Evolutionary conservation across 257 asterid genomes (phyloP).

Genomic region (Vinca minor): DNA sequence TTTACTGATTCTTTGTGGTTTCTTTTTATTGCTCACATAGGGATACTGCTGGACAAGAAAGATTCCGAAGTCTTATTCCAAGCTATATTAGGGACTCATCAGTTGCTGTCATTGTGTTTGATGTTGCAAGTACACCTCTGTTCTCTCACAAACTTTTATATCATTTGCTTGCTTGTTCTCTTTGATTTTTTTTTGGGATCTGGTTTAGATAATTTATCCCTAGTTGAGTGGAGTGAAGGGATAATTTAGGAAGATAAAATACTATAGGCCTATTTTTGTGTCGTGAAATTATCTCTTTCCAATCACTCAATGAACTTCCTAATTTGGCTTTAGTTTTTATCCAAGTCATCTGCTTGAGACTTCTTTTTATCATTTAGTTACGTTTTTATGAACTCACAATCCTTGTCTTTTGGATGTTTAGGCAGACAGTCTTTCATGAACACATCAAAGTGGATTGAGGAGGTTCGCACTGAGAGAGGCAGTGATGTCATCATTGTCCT

Average conservation of each 20-base stretch:
- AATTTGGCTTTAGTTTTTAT: background rate
- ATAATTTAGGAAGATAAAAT: background rate
- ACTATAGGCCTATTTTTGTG: background rate
- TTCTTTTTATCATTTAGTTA: background rate
- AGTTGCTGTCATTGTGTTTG: slow-evolving; percentile 80
- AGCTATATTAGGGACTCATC: slow-evolving; percentile 91
- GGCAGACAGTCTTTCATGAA: slow-evolving; percentile 81
- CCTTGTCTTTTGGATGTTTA: slow-evolving; percentile 12
- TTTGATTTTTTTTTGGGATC: background rate
- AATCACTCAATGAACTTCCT: background rate
- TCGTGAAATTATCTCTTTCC: background rate
- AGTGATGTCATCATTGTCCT: slow-evolving; percentile 84
- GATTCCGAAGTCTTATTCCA: slow-evolving; percentile 88
- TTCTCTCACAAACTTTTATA: background rate
- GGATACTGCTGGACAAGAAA: slow-evolving; percentile 97
- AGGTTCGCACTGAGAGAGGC: slow-evolving; percentile 92
- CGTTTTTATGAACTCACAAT: background rate
- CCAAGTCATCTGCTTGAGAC: background rate
- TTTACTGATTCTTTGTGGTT: background rate
- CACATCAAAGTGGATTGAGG: slow-evolving; percentile 90
- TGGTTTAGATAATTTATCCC: background rate
- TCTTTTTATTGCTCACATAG: slow-evolving; percentile 26
- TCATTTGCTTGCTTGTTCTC: background rate
- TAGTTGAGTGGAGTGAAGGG: background rate
- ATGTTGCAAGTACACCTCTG: slow-evolving; percentile 61